Base-by-base conservation (phyloP, 1,284 basidiomycete species). In the Ceratobasidium sp. region DNA sequence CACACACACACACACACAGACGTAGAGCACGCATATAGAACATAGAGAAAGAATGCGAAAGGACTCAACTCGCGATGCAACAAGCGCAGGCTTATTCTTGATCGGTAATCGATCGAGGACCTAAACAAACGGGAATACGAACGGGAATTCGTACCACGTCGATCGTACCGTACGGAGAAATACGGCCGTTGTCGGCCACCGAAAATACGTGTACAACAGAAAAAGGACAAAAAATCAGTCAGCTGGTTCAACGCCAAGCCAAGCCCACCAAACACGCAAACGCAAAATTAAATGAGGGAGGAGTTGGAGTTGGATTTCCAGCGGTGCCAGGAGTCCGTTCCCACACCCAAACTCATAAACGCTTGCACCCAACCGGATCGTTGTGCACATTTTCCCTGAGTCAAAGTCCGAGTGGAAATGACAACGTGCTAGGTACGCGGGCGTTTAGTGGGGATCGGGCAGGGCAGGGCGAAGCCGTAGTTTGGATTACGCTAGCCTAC, bases 41-140 rank as follows among this genome's bases (percentile, higher is more conserved):
- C 33, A 33, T 1, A 33, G 33, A 33, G 33, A 33, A 33, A 33
- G 33, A 33, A 33, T 33, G 33, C 4, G 33, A 20, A 20, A 52
- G n/a, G 13, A 46, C 38, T 70, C 40, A 48, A 78, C 77, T 42
- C 77, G 68, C 9, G 64, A 61, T 15, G 68, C 66, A 28, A 78
- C 62, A 40, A 70, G 59, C 33, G 77, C 77, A 15, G 77, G 77
- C 59, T 65, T 78, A 20, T 26, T 40, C 77, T 65, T 78, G 68
- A 78, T 65, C 17, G 77, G 77, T 23, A 78, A 44, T 20, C 54
- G 78, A 40, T 56, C 65, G 42, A 77, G 57, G 23, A 68, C 10
- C 61, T 76, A n/a, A 46, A 20, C 38, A 26, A 68, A 61, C 57
- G 57, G 57, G 57, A 61, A 61, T 61, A 12, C 57, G 57, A 42